A percentile compares a stretch with the other conserved stretches of the same genome.
Evolutionary conservation across 2,329 filamentous ascomycete genomes (phyloP).

Genomic region (Fusarium algeriense): DNA sequence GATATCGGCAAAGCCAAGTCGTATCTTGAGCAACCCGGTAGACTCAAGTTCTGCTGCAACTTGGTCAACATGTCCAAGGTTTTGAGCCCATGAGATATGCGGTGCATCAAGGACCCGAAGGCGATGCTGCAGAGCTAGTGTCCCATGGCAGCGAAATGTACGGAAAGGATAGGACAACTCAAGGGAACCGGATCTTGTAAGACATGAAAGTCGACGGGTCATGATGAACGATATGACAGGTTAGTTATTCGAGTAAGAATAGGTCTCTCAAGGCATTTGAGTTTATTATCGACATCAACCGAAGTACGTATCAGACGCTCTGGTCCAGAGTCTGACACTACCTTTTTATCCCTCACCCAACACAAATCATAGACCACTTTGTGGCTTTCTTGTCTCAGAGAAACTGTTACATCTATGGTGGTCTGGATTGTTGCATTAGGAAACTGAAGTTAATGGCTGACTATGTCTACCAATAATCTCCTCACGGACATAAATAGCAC

Average conservation of each 20-base stretch:
- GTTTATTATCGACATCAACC: not conserved
- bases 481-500: not conserved
- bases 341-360: no score
- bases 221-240: not conserved
- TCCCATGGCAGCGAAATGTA: not conserved
- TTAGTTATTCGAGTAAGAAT: no score
- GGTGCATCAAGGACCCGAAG: not conserved
- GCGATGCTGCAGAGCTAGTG: not conserved
- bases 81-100: not conserved
- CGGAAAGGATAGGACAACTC: not conserved
- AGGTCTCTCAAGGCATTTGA: fast-evolving
- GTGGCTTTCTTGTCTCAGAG: not conserved
- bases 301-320: not conserved
- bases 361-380: not conserved
- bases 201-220: not conserved
- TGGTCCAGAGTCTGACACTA: not conserved
- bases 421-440: fast-evolving
- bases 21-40: conserved; percentile 54
- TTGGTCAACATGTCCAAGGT: not conserved
- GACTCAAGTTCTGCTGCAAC: conserved; percentile 32
- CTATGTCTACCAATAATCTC: not conserved
- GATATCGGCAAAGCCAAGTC: conserved; percentile 50
- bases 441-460: fast-evolving
- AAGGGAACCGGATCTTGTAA: not conserved
- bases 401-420: fast-evolving